Evolutionary conservation across 139 green algal genomes (phyloP).

Genomic region (Closterium sp.): DNA sequence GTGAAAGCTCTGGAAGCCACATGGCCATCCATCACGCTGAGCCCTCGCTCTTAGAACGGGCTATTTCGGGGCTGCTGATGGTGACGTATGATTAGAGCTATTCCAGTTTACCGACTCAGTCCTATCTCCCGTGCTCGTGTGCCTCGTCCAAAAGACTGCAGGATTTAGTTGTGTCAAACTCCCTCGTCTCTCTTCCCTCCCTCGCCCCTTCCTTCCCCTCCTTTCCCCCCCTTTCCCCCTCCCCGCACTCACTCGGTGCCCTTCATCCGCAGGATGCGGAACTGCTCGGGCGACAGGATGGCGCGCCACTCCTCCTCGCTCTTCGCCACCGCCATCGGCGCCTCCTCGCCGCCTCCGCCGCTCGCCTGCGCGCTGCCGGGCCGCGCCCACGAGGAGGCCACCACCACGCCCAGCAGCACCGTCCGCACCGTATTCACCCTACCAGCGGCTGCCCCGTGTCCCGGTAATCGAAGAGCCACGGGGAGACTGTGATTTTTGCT

Average conservation of each 20-base stretch:
- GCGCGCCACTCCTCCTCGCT: slow-evolving; percentile 55
- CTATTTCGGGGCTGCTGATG: no score
- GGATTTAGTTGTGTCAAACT: background rate
- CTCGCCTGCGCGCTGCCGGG: background rate
- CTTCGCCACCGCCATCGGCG: slow-evolving; percentile 47
- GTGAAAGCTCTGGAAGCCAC: no score
- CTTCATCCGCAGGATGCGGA: slow-evolving; percentile 85
- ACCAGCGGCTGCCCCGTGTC: background rate
- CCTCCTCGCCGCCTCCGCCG: background rate
- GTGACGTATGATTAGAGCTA: no score
- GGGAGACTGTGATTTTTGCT: background rate
- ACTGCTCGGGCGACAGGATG: slow-evolving; percentile 50
- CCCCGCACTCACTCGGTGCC: slow-evolving; percentile 75
- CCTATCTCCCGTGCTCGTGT: no score
- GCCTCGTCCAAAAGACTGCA: no score
- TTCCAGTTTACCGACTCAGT: no score
- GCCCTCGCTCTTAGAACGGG: no score
- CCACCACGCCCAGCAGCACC: background rate
- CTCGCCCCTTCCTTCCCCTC: background rate
- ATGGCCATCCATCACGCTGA: no score
- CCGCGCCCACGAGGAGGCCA: background rate
- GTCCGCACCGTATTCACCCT: background rate
- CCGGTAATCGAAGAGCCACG: background rate
- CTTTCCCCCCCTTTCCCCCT: no score
- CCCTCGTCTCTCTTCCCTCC: background rate